Percentiles rank a stretch among this genome's conserved stretches.
Evolutionary conservation across 345 rosid genomes (phyloP).

Genomic region (Hibiscus tridactylites): DNA sequence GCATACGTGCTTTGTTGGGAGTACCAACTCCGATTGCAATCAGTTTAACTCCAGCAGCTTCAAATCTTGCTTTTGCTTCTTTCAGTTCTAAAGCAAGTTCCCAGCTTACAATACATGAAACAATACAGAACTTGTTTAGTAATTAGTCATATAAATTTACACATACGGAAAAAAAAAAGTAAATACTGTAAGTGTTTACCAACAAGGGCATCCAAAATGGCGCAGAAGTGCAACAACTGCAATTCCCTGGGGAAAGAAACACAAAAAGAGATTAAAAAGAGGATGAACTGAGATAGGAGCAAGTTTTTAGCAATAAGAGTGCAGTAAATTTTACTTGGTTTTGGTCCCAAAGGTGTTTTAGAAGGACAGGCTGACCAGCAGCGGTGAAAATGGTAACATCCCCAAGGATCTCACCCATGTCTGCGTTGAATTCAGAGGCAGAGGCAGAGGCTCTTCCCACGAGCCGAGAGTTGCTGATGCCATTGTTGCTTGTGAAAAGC

Average conservation of each 20-base stretch:
- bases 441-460: constrained; percentile 35
- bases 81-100: constrained; percentile 59
- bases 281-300: background rate
- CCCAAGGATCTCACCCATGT: constrained; percentile 40
- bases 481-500: background rate
- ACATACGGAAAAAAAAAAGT: background rate
- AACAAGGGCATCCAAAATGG: constrained; percentile 86
- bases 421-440: constrained; percentile 23
- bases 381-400: constrained; percentile 62
- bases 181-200: constrained; percentile 34
- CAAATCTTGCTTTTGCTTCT: constrained; percentile 40
- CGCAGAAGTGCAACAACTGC: constrained; percentile 78
- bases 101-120: constrained; percentile 41
- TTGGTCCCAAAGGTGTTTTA: constrained; percentile 82
- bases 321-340: constrained; percentile 35
- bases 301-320: background rate
- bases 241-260: constrained; percentile 39
- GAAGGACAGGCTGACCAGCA: constrained; percentile 43
- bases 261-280: background rate
- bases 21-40: constrained; percentile 82
- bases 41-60: constrained; percentile 62
- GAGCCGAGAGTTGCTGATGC: constrained; percentile 11
- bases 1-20: constrained; percentile 59
- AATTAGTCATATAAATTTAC: background rate
- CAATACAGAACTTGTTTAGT: background rate